phyloP scores from a whole-genome alignment of 2,329 filamentous ascomycete species.

The Ceratocystis eucalypticola region DNA sequence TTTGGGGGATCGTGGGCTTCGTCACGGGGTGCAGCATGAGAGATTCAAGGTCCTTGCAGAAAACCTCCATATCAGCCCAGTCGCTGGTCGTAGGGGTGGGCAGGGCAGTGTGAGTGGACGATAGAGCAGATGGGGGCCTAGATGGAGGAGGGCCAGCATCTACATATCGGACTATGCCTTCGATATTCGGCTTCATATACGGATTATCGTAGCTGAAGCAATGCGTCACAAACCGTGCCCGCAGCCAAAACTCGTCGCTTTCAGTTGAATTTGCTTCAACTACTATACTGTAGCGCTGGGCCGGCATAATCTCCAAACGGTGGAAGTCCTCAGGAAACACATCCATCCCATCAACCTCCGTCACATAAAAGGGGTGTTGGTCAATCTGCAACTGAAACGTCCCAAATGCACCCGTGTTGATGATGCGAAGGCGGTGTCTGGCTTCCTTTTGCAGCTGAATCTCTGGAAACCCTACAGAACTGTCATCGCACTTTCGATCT shows the following conservation, averaged over 20 bases:
- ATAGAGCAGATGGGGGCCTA: neutral
- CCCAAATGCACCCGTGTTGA: constrained; percentile 58
- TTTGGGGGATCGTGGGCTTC: constrained; percentile 27
- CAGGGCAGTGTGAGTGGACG: constrained; percentile 14
- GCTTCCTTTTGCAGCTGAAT: constrained; percentile 39
- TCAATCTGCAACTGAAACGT: constrained; percentile 61
- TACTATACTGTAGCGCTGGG: constrained; percentile 57
- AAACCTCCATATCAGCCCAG: constrained; percentile 36
- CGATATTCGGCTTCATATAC: constrained; percentile 25
- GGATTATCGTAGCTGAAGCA: constrained; percentile 28
- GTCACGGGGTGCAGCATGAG: constrained; percentile 32
- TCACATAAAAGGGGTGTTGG: constrained; percentile 48
- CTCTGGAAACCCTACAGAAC: constrained; percentile 28
- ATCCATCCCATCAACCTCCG: constrained; percentile 57
- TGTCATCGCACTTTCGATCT: constrained; percentile 34
- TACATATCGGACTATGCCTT: constrained; percentile 26
- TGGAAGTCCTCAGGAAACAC: constrained; percentile 46
- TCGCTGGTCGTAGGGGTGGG: constrained; percentile 29
- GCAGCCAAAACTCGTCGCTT: constrained; percentile 46
- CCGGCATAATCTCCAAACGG: constrained; percentile 52
- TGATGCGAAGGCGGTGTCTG: constrained; percentile 51
- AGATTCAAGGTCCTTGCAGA: constrained; percentile 41
- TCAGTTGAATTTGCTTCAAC: constrained; percentile 45
- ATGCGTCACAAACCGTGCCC: constrained; percentile 36
- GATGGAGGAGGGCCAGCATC: neutral